These are phyloP conservation scores for Candida boidinii DNA, from an alignment of 805 yeast genomes.

Conservation along the genomic window DNA sequence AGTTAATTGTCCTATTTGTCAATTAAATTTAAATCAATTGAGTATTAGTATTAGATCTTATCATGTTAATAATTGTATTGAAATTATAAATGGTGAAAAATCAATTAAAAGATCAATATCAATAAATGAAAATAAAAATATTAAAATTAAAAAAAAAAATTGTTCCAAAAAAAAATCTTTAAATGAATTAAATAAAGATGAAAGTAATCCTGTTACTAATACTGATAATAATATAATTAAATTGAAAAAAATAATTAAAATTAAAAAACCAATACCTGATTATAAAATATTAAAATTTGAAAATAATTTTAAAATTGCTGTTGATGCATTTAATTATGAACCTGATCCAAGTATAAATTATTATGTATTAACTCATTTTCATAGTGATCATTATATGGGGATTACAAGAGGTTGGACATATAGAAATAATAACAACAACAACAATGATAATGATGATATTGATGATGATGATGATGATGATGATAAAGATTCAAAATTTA, in stretches of 20 bases:
- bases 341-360: conserved; percentile 35
- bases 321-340: conserved; percentile 58
- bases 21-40: conserved; percentile 26
- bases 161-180: too few species aligned
- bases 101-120: conserved; percentile 18
- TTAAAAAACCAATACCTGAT: conserved; percentile 37
- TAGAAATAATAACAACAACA: conserved; percentile 53
- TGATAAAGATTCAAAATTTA: too few species aligned
- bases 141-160: conserved; percentile 15
- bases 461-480: too few species aligned
- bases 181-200: not conserved
- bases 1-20: conserved; percentile 45
- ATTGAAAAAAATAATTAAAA: conserved; percentile 11
- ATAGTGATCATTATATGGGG: conserved; percentile 92
- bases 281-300: conserved; percentile 44
- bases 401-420: conserved; percentile 67
- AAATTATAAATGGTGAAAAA: conserved; percentile 13
- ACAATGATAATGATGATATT: too few species aligned
- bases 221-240: conserved; percentile 16
- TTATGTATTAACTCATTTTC: conserved; percentile 77
- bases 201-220: conserved; percentile 28
- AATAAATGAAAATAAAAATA: conserved; percentile 19
- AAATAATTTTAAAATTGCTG: conserved; percentile 32
- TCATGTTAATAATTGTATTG: conserved; percentile 51
- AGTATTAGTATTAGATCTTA: conserved; percentile 33